A percentile compares a stretch with the other conserved stretches of the same genome.
Conservation (phyloP, 208 protist genomes). For the Trypanosoma cruzi region DNA sequence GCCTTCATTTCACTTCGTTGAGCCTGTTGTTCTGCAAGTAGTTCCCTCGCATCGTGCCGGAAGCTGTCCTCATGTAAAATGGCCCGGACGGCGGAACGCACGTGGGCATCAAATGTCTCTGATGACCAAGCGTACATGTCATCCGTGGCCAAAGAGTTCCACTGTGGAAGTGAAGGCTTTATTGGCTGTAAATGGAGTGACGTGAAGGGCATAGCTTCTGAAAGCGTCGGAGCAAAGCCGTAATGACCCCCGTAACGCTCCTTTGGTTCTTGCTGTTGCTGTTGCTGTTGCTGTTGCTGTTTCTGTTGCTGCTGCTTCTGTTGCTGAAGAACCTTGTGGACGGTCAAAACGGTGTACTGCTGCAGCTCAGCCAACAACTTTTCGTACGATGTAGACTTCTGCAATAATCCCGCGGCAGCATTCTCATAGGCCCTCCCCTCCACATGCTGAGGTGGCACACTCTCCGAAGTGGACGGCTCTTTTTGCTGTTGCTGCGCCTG, state of each 20-base stretch:
- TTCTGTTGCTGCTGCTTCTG: slow-evolving; percentile 16
- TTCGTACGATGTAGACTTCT: slow-evolving; percentile 1
- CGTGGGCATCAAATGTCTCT: slow-evolving; percentile 53
- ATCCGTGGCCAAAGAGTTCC: neutral
- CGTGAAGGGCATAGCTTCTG: neutral
- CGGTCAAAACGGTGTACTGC: slow-evolving; percentile 16
- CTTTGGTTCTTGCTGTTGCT: slow-evolving; percentile 1
- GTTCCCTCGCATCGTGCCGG: slow-evolving; percentile 25
- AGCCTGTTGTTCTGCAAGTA: slow-evolving; percentile 19
- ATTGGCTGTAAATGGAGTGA: neutral
- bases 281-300: slow-evolving; percentile 10
- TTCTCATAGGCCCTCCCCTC: neutral
- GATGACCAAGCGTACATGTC: slow-evolving; percentile 23
- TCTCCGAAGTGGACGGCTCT: neutral
- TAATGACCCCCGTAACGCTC: neutral
- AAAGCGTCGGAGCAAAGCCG: neutral
- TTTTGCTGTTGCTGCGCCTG: neutral
- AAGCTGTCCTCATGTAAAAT: slow-evolving; percentile 53
- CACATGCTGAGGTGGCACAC: neutral
- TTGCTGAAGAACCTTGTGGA: slow-evolving; percentile 17
- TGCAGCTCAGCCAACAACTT: slow-evolving; percentile 17
- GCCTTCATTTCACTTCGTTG: slow-evolving; percentile 28
- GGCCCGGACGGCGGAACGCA: slow-evolving; percentile 45
- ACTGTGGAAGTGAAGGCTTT: neutral
- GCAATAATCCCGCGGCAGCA: neutral